phyloP scores from a whole-genome alignment of 208 protist species.

The Acanthamoeba lenticulata region DNA sequence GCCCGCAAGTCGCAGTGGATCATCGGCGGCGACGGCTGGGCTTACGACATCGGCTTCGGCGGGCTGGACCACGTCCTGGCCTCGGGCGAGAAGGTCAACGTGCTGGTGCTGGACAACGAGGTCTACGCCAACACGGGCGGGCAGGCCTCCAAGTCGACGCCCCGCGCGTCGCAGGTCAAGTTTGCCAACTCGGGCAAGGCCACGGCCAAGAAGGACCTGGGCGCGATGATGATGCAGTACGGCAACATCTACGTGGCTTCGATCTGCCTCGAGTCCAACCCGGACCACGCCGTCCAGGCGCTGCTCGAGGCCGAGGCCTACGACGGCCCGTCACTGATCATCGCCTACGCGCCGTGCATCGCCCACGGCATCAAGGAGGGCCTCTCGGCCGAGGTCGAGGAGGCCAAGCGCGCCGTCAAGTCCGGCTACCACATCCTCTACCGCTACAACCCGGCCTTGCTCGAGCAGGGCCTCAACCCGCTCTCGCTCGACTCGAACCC shows the following conservation, averaged over 20 bases:
- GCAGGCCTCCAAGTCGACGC: slow-evolving; percentile 82
- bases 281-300: slow-evolving; percentile 69
- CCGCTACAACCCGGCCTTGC: neutral
- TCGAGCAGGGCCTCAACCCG: slow-evolving; percentile 72
- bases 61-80: slow-evolving; percentile 82
- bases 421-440: slow-evolving; percentile 68
- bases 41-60: slow-evolving; percentile 86
- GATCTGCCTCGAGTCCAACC: slow-evolving; percentile 70
- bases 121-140: slow-evolving; percentile 87
- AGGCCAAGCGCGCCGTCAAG: slow-evolving; percentile 72
- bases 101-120: slow-evolving; percentile 84
- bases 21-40: slow-evolving; percentile 83
- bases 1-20: slow-evolving; percentile 72
- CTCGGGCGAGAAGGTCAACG: slow-evolving; percentile 77
- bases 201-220: slow-evolving; percentile 81
- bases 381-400: neutral
- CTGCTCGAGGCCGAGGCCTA: slow-evolving; percentile 79
- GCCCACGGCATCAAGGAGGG: slow-evolving; percentile 72
- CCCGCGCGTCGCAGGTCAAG: slow-evolving; percentile 69
- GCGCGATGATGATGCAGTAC: slow-evolving; percentile 77
- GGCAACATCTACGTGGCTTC: slow-evolving; percentile 78
- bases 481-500: slow-evolving; percentile 76
- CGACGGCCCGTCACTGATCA: slow-evolving; percentile 76
- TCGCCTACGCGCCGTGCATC: slow-evolving; percentile 83
- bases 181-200: slow-evolving; percentile 80